phyloP scores from a whole-genome alignment of 495 filamentous ascomycete genomes.

The Astrothelium subdiscretum region DNA sequence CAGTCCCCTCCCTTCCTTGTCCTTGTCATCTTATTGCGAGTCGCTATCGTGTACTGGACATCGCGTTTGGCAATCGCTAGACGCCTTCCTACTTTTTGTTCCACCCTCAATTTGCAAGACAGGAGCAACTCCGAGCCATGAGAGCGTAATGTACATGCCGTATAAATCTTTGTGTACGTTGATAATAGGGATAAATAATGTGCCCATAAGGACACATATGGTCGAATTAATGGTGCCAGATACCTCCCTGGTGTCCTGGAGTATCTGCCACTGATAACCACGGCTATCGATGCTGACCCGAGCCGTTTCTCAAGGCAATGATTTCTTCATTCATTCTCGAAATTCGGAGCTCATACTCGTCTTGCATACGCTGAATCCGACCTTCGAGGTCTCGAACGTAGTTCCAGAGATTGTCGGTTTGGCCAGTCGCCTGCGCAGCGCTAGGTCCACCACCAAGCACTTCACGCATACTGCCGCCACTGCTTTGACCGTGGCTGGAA shows the following conservation, averaged over 20 bases:
- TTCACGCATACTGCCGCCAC: slow-evolving; percentile 28
- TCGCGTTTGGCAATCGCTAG: background rate
- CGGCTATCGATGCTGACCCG: background rate
- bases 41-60: slow-evolving; percentile 1
- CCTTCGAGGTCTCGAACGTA: slow-evolving; percentile 26
- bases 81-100: background rate
- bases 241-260: background rate
- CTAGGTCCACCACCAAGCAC: slow-evolving; percentile 13
- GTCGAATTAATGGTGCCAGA: background rate
- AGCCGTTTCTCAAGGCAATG: slow-evolving; percentile 12
- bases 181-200: background rate
- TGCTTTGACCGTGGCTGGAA: slow-evolving; percentile 27
- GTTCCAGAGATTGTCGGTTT: slow-evolving; percentile 18
- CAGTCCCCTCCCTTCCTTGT: background rate
- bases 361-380: slow-evolving; percentile 18
- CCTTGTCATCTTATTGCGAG: background rate
- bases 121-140: background rate
- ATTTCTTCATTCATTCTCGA: slow-evolving; percentile 23
- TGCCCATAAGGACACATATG: background rate
- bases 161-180: background rate
- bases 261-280: background rate
- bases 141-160: background rate
- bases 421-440: background rate
- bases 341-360: slow-evolving; percentile 26
- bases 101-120: background rate